These are phyloP conservation scores for Spathaspora passalidarum DNA, from an alignment of 805 yeast species.

Conservation along the genomic window DNA sequence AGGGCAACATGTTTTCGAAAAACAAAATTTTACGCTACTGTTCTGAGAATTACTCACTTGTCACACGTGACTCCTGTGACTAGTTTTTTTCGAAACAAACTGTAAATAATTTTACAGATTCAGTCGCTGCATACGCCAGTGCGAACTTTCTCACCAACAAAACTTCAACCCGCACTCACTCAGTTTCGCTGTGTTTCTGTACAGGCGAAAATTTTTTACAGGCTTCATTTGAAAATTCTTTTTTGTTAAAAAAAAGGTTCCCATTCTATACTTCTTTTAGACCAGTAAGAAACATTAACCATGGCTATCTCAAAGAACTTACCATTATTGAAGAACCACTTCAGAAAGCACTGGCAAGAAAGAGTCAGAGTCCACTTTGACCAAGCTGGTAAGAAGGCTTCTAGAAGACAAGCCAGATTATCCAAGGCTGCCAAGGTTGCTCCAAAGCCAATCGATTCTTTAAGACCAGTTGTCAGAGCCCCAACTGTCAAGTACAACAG, in stretches of 20 bases:
- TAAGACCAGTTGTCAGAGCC: slow-evolving; percentile 98
- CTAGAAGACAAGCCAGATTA: slow-evolving; percentile 94
- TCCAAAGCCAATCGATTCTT: slow-evolving; percentile 95
- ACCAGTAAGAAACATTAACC: slow-evolving; percentile 4
- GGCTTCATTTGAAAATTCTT: slow-evolving; percentile 3
- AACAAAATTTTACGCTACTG: slow-evolving; percentile 1
- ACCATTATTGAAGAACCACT: slow-evolving; percentile 99
- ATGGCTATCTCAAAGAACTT: slow-evolving; percentile 97
- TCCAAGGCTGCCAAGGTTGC: slow-evolving; percentile 92
- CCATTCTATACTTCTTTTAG: background rate
- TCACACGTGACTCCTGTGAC: slow-evolving; percentile 4
- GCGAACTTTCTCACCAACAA: background rate
- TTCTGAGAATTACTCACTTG: background rate
- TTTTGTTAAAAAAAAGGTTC: background rate
- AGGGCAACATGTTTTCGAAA: background rate
- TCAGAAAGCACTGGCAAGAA: slow-evolving; percentile 99
- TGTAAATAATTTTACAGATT: background rate
- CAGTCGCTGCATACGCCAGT: background rate
- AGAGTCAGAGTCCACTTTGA: slow-evolving; percentile 99
- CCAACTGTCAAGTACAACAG: slow-evolving; percentile 99
- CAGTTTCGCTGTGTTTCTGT: background rate
- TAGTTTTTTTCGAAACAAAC: slow-evolving; percentile 2
- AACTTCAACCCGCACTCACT: background rate
- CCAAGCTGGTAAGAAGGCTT: slow-evolving; percentile 99
- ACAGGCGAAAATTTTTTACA: background rate